These are phyloP conservation scores for Dorcoceras hygrometricum DNA, from an alignment of 257 asterid genomes.

Conservation along the genomic window DNA sequence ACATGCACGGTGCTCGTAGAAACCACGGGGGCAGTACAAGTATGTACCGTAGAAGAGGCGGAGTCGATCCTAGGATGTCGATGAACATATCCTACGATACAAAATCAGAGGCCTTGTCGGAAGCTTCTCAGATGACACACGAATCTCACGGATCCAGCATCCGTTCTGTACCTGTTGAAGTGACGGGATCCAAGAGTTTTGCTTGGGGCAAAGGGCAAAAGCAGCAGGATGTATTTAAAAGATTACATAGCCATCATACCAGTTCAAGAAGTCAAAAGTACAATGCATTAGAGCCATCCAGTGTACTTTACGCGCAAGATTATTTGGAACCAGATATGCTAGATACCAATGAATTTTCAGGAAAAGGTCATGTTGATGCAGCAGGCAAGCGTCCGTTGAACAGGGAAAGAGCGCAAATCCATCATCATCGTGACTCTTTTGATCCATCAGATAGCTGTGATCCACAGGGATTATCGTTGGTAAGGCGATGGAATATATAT, in stretches of 20 bases:
- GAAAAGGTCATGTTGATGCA: constrained; percentile 22
- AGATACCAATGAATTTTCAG: constrained; percentile 32
- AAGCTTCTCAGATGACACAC: constrained; percentile 54
- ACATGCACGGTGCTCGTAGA: constrained; percentile 33
- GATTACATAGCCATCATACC: constrained; percentile 33
- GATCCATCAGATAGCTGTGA: constrained; percentile 44
- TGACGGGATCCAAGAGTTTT: constrained; percentile 42
- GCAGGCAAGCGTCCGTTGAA: constrained; percentile 27
- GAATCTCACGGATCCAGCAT: constrained; percentile 50
- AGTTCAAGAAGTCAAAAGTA: constrained; percentile 37
- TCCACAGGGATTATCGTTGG: constrained; percentile 42
- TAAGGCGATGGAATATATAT: constrained; percentile 18
- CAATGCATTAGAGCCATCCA: constrained; percentile 28
- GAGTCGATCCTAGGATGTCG: constrained; percentile 42
- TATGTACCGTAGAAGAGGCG: constrained; percentile 32
- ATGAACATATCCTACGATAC: constrained; percentile 54
- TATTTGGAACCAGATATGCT: constrained; percentile 33
- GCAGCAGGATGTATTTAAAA: constrained; percentile 38
- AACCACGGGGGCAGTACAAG: constrained; percentile 6
- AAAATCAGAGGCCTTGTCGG: constrained; percentile 35
- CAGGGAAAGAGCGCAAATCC: constrained; percentile 27
- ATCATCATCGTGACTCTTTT: constrained; percentile 41
- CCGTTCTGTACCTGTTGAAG: constrained; percentile 56
- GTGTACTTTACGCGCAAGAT: constrained; percentile 19
- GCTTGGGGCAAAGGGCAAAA: constrained; percentile 54